Conservation (phyloP, 2,329 filamentous ascomycete species). For the Fusarium haematococcum region DNA sequence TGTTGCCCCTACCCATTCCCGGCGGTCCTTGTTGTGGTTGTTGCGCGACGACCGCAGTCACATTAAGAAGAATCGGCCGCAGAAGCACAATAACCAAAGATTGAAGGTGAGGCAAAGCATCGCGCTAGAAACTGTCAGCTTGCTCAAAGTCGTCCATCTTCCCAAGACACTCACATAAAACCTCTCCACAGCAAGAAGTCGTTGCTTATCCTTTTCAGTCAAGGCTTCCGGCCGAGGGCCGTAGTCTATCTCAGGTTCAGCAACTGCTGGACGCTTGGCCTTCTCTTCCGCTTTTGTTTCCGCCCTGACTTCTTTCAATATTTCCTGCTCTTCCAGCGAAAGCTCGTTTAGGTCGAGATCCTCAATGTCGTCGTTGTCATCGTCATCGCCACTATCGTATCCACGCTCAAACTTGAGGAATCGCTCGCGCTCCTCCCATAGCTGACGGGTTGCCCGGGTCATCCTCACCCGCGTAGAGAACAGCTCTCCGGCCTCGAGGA, state of each 20-base stretch:
- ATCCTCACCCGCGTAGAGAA: slow-evolving; percentile 92
- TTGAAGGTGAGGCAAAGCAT: slow-evolving; percentile 86
- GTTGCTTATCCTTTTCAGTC: slow-evolving; percentile 68
- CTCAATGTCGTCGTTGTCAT: slow-evolving; percentile 58
- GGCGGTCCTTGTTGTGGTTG: slow-evolving; percentile 61
- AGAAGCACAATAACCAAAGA: slow-evolving; percentile 93
- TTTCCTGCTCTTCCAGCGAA: slow-evolving; percentile 52
- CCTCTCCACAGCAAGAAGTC: slow-evolving; percentile 79
- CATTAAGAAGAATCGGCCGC: slow-evolving; percentile 87
- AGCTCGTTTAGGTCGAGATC: slow-evolving; percentile 61
- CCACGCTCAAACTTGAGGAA: slow-evolving; percentile 94
- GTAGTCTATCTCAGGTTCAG: slow-evolving; percentile 50
- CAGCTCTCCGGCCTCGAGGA: slow-evolving; percentile 91
- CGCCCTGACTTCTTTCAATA: slow-evolving; percentile 56
- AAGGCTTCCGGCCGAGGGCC: slow-evolving; percentile 63
- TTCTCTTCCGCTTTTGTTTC: slow-evolving; percentile 49
- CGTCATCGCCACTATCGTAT: slow-evolving; percentile 72
- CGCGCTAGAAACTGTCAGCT: slow-evolving; percentile 61
- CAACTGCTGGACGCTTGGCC: slow-evolving; percentile 20
- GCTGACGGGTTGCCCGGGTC: slow-evolving; percentile 88
- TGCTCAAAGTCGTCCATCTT: background rate
- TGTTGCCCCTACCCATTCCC: slow-evolving; percentile 54
- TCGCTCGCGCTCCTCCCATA: slow-evolving; percentile 93
- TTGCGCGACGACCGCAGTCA: slow-evolving; percentile 83
- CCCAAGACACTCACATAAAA: slow-evolving; percentile 79